Evolutionary conservation across 768 basidiomycete genomes (phyloP).

Genomic region (Galerina sulciceps): DNA sequence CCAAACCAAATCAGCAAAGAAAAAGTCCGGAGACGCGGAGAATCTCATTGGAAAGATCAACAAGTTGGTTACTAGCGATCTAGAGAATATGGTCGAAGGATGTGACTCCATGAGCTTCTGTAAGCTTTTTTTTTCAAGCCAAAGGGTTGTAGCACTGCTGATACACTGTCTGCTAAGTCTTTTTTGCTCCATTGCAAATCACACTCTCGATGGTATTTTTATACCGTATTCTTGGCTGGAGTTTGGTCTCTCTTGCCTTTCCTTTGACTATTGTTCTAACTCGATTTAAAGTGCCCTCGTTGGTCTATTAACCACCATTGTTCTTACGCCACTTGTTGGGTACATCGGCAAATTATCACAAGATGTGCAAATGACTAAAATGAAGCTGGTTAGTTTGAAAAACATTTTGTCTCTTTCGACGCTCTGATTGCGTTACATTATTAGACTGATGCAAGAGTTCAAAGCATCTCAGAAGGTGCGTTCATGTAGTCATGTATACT

Average conservation of each 20-base stretch:
- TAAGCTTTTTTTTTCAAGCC: background rate
- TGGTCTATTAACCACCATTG: conserved; percentile 55
- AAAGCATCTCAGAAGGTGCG: conserved; percentile 63
- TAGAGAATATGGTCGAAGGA: background rate
- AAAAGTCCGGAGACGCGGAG: background rate
- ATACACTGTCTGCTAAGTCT: conserved; percentile 9
- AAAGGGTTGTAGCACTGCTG: background rate
- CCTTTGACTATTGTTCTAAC: background rate
- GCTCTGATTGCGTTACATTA: background rate
- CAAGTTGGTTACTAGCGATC: background rate
- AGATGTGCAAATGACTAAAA: conserved; percentile 44
- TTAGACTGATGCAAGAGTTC: conserved; percentile 59
- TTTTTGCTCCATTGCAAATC: conserved; percentile 42
- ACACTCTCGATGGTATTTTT: conserved; percentile 44
- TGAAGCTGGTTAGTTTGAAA: conserved; percentile 37
- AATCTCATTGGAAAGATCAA: background rate
- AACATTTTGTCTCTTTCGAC: too few relatives aligned
- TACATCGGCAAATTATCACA: conserved; percentile 52
- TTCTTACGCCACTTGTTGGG: conserved; percentile 62
- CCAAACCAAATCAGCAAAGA: background rate
- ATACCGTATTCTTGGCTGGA: conserved; percentile 50
- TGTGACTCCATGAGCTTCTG: conserved; percentile 3
- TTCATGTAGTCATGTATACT: background rate
- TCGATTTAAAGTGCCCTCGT: conserved; percentile 22
- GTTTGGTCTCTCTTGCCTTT: conserved; percentile 25